Evolutionary conservation across 306 rosid species (phyloP).

Genomic region (Fragaria iinumae): DNA sequence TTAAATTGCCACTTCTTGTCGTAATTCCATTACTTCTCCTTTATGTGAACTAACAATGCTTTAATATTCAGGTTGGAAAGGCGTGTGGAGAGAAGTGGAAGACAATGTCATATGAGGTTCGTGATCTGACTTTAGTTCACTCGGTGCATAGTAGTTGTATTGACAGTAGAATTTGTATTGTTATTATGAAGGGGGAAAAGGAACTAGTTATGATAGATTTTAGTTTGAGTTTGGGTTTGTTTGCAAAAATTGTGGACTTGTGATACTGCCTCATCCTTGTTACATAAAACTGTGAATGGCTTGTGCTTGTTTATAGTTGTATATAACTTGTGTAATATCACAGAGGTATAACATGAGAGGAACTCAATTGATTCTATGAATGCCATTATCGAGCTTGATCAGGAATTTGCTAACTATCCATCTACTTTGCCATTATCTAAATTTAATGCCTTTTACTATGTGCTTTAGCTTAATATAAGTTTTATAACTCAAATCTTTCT

Average conservation of each 20-base stretch:
- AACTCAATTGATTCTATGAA: background rate
- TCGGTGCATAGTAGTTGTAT: background rate
- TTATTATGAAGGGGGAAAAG: background rate
- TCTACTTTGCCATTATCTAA: background rate
- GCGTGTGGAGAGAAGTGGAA: constrained; percentile 98
- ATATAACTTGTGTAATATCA: background rate
- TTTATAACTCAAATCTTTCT: background rate
- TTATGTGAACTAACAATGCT: constrained; percentile 10
- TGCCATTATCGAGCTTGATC: background rate
- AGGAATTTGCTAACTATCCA: background rate
- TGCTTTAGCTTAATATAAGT: background rate
- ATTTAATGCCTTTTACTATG: background rate
- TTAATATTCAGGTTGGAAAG: constrained; percentile 73
- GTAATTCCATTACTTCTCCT: background rate
- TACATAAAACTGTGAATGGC: background rate
- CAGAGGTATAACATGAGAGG: background rate
- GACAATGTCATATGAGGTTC: constrained; percentile 89
- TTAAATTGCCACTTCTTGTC: background rate
- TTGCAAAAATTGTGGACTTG: background rate
- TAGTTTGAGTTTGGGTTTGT: background rate
- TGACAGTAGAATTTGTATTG: background rate
- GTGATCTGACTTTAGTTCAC: constrained; percentile 22
- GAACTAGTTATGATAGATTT: background rate
- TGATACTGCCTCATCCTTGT: background rate
- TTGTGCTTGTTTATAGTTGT: background rate